These are phyloP conservation scores for Corymbia calophylla DNA, from an alignment of 441 rosid species.

Conservation along the genomic window DNA sequence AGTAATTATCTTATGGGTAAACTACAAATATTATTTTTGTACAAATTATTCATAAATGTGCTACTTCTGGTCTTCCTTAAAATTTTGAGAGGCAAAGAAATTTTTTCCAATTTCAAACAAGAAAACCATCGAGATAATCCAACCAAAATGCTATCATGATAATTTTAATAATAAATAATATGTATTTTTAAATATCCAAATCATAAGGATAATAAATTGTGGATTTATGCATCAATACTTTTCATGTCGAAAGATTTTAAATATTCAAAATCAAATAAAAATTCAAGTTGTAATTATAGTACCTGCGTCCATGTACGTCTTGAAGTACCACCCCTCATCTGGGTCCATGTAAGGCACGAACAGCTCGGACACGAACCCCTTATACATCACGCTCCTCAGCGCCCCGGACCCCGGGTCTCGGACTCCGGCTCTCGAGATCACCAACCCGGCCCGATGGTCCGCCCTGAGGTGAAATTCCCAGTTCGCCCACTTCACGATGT, in stretches of 20 bases:
- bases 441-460: conserved; percentile 51
- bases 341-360: conserved; percentile 72
- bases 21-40: too few species aligned
- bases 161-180: too few species aligned
- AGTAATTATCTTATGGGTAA: too few species aligned
- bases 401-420: conserved; percentile 43
- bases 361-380: conserved; percentile 56
- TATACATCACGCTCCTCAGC: conserved; percentile 57
- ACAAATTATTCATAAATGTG: too few species aligned
- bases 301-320: conserved; percentile 57
- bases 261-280: background rate
- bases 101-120: too few species aligned
- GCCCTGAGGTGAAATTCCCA: conserved; percentile 64
- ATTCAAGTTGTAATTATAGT: background rate
- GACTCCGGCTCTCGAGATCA: conserved; percentile 47
- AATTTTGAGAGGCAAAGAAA: too few species aligned
- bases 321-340: conserved; percentile 54
- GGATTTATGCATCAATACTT: background rate
- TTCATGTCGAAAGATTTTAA: background rate
- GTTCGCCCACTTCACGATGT: conserved; percentile 56
- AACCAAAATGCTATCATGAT: too few species aligned
- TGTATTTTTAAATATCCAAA: too few species aligned
- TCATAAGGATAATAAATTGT: background rate
- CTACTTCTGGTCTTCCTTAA: too few species aligned
- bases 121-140: too few species aligned